Percentiles rank a stretch among this genome's conserved stretches.
These are phyloP conservation scores for Aureobasidium sp. DNA, from an alignment of 2,329 filamentous ascomycete genomes.

Conservation along the genomic window DNA sequence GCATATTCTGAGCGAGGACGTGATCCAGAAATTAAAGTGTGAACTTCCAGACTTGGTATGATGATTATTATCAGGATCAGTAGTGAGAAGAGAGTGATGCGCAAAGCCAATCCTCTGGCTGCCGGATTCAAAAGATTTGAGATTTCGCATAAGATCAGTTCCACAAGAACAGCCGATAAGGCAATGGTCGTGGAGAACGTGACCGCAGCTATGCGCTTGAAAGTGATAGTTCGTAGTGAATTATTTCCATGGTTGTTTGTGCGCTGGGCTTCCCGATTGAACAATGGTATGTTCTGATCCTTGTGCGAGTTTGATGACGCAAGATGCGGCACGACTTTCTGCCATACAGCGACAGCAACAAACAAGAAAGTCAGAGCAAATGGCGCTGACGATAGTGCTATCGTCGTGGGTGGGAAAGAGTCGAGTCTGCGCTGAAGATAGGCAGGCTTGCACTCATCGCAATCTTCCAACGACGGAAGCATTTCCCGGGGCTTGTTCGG, in stretches of 20 bases:
- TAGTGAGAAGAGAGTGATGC: conserved; percentile 62
- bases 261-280: conserved; percentile 45
- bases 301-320: conserved; percentile 47
- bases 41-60: conserved; percentile 73
- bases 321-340: conserved; percentile 67
- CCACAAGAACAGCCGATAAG: conserved; percentile 68
- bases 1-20: neutral
- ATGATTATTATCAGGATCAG: conserved; percentile 65
- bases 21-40: conserved; percentile 50
- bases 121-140: conserved; percentile 63
- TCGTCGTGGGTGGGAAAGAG: conserved; percentile 40
- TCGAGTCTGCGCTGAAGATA: conserved; percentile 38
- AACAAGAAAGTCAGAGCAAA: conserved; percentile 64
- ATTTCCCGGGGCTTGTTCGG: neutral
- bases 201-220: conserved; percentile 36
- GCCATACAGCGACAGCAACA: conserved; percentile 56
- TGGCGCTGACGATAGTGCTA: conserved; percentile 57
- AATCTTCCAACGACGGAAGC: conserved; percentile 33
- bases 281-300: conserved; percentile 56
- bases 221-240: conserved; percentile 22
- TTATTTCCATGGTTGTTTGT: conserved; percentile 25
- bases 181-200: conserved; percentile 73
- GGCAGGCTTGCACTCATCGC: conserved; percentile 53
- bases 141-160: conserved; percentile 79
- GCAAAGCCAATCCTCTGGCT: conserved; percentile 61